A percentile compares a stretch with the other conserved stretches of the same genome.
Conservation (phyloP, 73 alveolate genomes). For the Paramecium caudatum region DNA sequence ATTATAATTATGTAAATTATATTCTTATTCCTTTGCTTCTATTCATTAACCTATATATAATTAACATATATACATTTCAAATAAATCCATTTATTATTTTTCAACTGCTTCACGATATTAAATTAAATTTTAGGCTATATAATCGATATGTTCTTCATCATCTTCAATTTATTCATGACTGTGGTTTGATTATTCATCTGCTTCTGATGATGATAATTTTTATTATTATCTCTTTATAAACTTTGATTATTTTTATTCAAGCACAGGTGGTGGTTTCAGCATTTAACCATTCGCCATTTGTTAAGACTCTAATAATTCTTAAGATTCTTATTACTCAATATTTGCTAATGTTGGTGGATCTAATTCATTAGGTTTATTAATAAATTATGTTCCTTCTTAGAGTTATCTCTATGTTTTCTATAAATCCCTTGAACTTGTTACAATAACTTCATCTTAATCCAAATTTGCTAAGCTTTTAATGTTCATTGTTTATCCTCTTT, state of each 20-base stretch:
- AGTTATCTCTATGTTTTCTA: too few relatives aligned
- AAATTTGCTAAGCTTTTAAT: background rate
- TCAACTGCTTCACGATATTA: background rate
- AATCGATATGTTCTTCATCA: background rate
- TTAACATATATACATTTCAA: background rate
- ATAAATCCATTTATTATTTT: background rate
- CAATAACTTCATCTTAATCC: slow-evolving; percentile 26
- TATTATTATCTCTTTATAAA: background rate
- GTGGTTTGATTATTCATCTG: background rate
- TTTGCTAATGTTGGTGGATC: background rate
- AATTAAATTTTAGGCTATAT: background rate
- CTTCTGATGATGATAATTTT: background rate
- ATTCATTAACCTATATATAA: background rate
- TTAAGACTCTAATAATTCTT: background rate
- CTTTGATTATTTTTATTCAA: slow-evolving; percentile 5
- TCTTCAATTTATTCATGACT: background rate
- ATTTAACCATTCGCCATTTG: background rate
- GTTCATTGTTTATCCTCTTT: background rate
- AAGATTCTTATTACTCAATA: slow-evolving; percentile 5
- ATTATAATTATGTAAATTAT: background rate
- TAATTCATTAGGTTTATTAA: background rate
- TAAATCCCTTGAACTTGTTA: background rate
- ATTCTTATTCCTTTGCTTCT: background rate
- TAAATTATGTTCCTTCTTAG: too few relatives aligned
- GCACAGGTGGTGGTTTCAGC: background rate